Evolutionary conservation across 176 grass and related monocot species (phyloP).

Genomic region (Rhynchospora breviuscula): DNA sequence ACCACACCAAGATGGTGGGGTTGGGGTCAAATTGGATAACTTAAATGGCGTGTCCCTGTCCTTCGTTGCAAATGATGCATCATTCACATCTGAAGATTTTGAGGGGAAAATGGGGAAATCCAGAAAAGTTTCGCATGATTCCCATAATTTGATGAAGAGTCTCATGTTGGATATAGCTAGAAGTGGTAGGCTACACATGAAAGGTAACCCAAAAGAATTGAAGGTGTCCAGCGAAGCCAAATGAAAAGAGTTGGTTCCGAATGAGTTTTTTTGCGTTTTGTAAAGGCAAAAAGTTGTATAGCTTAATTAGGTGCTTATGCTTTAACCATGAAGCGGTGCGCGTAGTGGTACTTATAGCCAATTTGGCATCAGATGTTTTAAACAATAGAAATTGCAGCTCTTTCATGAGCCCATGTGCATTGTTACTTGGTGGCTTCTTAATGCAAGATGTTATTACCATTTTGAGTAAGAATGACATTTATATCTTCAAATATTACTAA

Average conservation of each 20-base stretch:
- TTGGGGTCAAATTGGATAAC: conserved; percentile 20
- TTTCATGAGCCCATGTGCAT: background rate
- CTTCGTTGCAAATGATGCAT: conserved; percentile 25
- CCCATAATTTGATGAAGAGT: conserved; percentile 17
- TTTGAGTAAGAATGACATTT: background rate
- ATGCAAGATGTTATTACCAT: background rate
- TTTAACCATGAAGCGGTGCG: background rate
- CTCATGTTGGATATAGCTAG: conserved; percentile 36
- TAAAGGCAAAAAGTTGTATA: background rate
- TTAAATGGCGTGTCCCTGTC: conserved; percentile 15
- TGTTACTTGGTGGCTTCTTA: background rate
- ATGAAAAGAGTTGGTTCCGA: background rate
- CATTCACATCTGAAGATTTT: conserved; percentile 33
- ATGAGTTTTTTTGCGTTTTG: background rate
- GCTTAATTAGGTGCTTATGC: background rate
- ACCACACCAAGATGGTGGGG: conserved; percentile 46
- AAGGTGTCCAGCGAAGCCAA: conserved; percentile 18
- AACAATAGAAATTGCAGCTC: background rate
- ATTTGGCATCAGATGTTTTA: background rate
- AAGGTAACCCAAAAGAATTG: conserved; percentile 17
- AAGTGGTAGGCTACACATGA: conserved; percentile 17
- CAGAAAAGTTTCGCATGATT: conserved; percentile 5
- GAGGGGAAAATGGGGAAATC: background rate
- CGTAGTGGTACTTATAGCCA: background rate
- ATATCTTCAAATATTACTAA: background rate